phyloP scores from a whole-genome alignment of 2,329 filamentous ascomycete species.

The Berkeleyomyces basicola region DNA sequence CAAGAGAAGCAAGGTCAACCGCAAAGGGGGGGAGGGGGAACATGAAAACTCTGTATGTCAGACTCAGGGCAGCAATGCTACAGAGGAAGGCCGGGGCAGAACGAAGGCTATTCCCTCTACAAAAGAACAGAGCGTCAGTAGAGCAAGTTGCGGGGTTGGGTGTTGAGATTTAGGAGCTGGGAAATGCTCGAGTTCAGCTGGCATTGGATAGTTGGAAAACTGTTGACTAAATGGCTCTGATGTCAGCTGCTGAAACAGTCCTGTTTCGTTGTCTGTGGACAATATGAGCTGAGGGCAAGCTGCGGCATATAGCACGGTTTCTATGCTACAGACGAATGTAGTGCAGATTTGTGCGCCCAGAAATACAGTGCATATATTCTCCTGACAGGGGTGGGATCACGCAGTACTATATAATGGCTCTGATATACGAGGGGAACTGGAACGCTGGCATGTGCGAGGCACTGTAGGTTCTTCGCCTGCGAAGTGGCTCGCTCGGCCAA shows the following conservation, averaged over 20 bases:
- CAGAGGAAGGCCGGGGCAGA: not conserved
- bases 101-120: not conserved
- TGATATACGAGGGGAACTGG: not conserved
- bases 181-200: not conserved
- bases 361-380: not conserved
- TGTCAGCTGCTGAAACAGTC: not conserved
- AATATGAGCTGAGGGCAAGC: not conserved
- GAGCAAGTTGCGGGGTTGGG: not conserved
- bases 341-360: not conserved
- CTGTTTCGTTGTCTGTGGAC: not conserved
- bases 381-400: not conserved
- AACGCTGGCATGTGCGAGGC: not conserved
- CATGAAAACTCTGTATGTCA: not conserved
- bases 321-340: not conserved
- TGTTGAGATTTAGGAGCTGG: not conserved
- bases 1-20: not conserved
- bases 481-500: not conserved
- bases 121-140: slow-evolving; percentile 1
- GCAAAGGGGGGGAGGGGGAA: not conserved
- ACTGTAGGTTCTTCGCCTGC: not conserved
- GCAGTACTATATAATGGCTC: not conserved
- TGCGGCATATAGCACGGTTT: not conserved
- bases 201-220: not conserved
- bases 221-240: not conserved
- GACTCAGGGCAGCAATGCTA: not conserved